Base-by-base conservation (phyloP, 257 asterid genomes). In the Nicotiana benthamiana region DNA sequence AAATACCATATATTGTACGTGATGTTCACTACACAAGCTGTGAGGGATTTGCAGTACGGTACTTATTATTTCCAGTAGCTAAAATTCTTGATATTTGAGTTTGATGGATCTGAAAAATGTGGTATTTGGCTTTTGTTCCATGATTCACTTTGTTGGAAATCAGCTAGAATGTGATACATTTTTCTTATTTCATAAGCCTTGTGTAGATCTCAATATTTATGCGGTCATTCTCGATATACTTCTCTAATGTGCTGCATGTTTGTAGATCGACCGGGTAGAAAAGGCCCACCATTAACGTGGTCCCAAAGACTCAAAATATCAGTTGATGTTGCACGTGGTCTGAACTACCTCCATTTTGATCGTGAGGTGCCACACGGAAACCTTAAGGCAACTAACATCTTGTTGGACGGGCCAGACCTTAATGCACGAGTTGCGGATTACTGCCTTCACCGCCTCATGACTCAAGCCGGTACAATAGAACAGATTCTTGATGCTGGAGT, bases 321-420 rank as follows among this genome's bases (percentile, higher is more conserved):
- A 40, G 97, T 96, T 16, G 99, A 96, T 64, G 81, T 92, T 77
- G 99, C 97, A 83, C 98, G 99, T 82, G 99, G 99, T 91, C 91
- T 96, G 83, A 96, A 96, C 86, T 96, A 96, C 86, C 99, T 96
- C 93, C 99, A 96, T 91, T 96, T 96, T 60, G 99, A 96, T 86
- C 94, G 97, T 2, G 99, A 93, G 16, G 87, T 96, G 22, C 99
- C 99, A 28, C 99, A 96, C 6, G 99, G 98, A 34, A 96, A 96
- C 87, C 92, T 96, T 51, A 96, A 96, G 85, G 97, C 98, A 24
- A 87, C 93, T 65, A 94, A 96, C 64, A 72, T 96, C 62, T 84
- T 96, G 17, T 90, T 96, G 70, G 99, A 94, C 8, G 99, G 98
- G 11, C 92, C 93, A 1, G 98, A 96, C 65, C 88, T 89, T 30